phyloP scores from a whole-genome alignment of 2,329 filamentous ascomycete genomes.

The Neofusicoccum cordaticola region DNA sequence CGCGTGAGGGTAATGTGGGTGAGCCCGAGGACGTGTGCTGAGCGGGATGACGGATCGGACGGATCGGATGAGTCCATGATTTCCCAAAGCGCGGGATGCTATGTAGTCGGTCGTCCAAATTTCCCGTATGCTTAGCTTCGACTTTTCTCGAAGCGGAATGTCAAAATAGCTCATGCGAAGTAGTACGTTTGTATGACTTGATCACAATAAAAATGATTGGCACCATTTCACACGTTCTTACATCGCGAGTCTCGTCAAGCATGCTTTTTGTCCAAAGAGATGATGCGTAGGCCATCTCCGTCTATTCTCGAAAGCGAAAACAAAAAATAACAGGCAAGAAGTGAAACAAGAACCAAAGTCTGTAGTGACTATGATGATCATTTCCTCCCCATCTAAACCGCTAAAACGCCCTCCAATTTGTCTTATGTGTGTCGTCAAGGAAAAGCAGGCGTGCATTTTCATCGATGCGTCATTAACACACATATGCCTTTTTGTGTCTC shows the following conservation, averaged over 20 bases:
- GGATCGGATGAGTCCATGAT: not conserved
- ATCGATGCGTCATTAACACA: not conserved
- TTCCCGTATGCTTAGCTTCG: no score
- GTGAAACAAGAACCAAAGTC: not conserved
- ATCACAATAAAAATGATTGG: no score
- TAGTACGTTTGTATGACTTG: not conserved
- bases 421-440: not conserved
- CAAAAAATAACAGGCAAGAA: not conserved
- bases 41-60: not conserved
- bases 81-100: no score
- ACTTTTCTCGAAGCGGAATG: no score
- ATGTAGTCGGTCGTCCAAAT: no score
- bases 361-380: slow-evolving; percentile 8
- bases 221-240: no score
- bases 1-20: slow-evolving; percentile 58
- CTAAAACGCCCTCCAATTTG: slow-evolving; percentile 4
- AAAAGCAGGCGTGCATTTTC: not conserved
- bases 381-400: slow-evolving; percentile 10
- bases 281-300: not conserved
- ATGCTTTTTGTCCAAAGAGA: not conserved
- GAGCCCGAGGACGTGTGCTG: slow-evolving; percentile 73
- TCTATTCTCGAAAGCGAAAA: not conserved
- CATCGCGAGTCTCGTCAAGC: not conserved
- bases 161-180: no score
- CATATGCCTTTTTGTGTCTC: not conserved